A percentile compares a stretch with the other conserved stretches of the same genome.
These are phyloP conservation scores for Schizonepeta tenuifolia DNA, from an alignment of 257 asterid genomes.

Conservation along the genomic window DNA sequence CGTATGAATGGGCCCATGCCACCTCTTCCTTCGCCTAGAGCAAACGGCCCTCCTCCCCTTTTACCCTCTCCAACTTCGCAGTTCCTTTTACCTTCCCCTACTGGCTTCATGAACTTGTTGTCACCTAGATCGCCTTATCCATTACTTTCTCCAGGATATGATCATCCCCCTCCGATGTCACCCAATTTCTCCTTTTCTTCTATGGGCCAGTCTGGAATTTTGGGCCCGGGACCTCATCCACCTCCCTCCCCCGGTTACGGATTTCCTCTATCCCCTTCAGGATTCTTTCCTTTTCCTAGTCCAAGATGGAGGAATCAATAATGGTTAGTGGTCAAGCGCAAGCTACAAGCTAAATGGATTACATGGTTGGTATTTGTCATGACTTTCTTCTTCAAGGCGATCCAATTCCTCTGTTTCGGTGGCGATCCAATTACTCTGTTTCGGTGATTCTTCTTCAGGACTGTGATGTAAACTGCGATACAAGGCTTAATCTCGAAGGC, in stretches of 20 bases:
- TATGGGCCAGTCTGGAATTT: conserved; percentile 67
- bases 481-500: conserved; percentile 37
- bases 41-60: conserved; percentile 61
- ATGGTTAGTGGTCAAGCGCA: conserved; percentile 30
- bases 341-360: no score
- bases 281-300: conserved; percentile 69
- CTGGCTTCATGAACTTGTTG: conserved; percentile 61
- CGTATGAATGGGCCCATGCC: conserved; percentile 63
- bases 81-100: conserved; percentile 81
- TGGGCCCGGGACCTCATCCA: conserved; percentile 81
- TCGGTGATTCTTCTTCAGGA: conserved; percentile 40
- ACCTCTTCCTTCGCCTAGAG: conserved; percentile 56
- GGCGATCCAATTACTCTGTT: conserved; percentile 29
- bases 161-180: conserved; percentile 65
- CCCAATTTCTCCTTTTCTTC: conserved; percentile 81
- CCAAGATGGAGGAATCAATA: conserved; percentile 90
- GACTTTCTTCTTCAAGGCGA: no score
- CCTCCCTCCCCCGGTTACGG: conserved; percentile 94
- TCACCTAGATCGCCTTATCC: conserved; percentile 92
- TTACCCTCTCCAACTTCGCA: conserved; percentile 88
- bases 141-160: conserved; percentile 81
- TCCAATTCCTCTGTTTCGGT: no score
- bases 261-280: conserved; percentile 83
- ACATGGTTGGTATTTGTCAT: no score
- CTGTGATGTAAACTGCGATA: conserved; percentile 34